Evolutionary conservation across 1,284 basidiomycete genomes (phyloP).

Genomic region (Cutaneotrichosporon curvatum): DNA sequence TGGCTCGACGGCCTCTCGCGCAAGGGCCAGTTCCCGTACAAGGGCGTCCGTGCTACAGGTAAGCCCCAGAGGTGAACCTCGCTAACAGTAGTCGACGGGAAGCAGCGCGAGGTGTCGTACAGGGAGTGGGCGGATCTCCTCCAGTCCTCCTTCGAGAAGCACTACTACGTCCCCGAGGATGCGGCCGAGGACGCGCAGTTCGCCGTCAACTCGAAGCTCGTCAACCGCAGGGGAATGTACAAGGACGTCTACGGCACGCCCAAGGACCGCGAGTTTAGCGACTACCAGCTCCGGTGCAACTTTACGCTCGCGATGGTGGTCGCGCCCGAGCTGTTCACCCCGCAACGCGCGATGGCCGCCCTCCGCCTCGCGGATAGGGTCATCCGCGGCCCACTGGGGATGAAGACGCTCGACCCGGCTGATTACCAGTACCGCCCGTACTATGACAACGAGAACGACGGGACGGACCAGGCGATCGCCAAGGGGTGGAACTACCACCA

Average conservation of each 20-base stretch:
- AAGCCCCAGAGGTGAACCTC: slow-evolving; percentile 58
- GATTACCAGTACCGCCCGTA: slow-evolving; percentile 80
- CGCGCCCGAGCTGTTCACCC: slow-evolving; percentile 88
- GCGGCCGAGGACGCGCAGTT: slow-evolving; percentile 65
- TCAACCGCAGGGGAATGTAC: slow-evolving; percentile 92
- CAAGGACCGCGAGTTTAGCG: slow-evolving; percentile 79
- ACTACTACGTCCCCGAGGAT: slow-evolving; percentile 82
- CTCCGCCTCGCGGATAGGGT: slow-evolving; percentile 67
- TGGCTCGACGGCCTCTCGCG: slow-evolving; percentile 71
- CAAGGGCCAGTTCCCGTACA: slow-evolving; percentile 73
- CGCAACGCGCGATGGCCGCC: slow-evolving; percentile 67
- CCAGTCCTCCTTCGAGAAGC: slow-evolving; percentile 78
- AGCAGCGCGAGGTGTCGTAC: slow-evolving; percentile 70
- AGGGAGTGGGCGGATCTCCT: slow-evolving; percentile 82
- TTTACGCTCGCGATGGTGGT: slow-evolving; percentile 96
- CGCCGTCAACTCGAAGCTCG: slow-evolving; percentile 60
- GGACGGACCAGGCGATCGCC: slow-evolving; percentile 67
- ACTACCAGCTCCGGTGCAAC: slow-evolving; percentile 90
- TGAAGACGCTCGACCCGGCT: slow-evolving; percentile 82
- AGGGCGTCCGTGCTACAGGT: slow-evolving; percentile 77
- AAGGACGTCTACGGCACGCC: slow-evolving; percentile 95
- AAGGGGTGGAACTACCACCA: slow-evolving; percentile 75
- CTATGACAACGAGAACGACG: slow-evolving; percentile 89
- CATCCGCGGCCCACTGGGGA: slow-evolving; percentile 75
- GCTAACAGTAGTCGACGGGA: slow-evolving; percentile 58